Base-by-base conservation (phyloP, 2,329 filamentous ascomycete genomes). In the Aspergillus sp. region DNA sequence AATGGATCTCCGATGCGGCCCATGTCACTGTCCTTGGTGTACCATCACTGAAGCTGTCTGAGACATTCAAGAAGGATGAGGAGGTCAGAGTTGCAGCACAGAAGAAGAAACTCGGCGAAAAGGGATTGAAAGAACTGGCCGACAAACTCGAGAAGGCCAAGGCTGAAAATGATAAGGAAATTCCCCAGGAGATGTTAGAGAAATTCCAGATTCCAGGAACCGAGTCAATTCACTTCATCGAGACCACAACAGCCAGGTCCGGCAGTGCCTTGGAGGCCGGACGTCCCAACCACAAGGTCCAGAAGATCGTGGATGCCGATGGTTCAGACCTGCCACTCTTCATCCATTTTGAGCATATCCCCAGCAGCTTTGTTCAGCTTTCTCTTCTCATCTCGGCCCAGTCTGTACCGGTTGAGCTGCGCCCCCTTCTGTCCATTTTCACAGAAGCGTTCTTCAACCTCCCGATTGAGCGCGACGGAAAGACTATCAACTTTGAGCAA, bases 281-380 rank as follows among this genome's bases (percentile, higher is more conserved):
- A 1, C 69, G 76, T 26, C 74, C 78, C 0, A 69, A 82, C 28
- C 91, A 88, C 52, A 65, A 77, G 4, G 80, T 88, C 5, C 93
- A 98, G 65, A 76, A 81, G 47, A 68, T 84, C 39, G 81, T 98
- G 39, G 88, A 97, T 61, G 72, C 76, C 10, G 81, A 88, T 33
- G 75, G 78, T 32, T 66, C 73, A 6, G 72, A 75, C 11, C 63
- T 83, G n/a, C 86, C 89, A 0, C 72, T 97, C 2, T 98, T 96
- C 67, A 77, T 98, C n/a, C 91, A 98, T 67, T 98, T 94, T 53
- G 93, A 98, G 67, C 85, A 95, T 59, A 90, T 97, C 10, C 85
- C 86, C 2, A 94, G 88, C 46, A 95, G 89, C 60, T 98, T 98
- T 64, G 89, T 95, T 6, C 86, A 91, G 55, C 78, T 97, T 45